Base-by-base conservation (phyloP, 768 basidiomycete genomes). In the Kwoniella botswanensis region DNA sequence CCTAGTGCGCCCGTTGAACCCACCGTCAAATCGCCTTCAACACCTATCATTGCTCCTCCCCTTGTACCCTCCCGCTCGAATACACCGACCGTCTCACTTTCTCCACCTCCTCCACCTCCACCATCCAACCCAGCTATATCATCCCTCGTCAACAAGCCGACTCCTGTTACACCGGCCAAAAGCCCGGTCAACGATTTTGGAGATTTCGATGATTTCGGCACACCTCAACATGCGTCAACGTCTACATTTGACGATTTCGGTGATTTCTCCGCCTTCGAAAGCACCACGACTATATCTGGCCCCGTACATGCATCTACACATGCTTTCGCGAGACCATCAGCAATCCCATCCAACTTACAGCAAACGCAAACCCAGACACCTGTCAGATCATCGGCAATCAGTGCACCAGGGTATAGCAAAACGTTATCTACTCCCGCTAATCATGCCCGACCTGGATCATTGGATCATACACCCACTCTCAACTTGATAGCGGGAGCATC, bases 121-220 rank as follows among this genome's bases (percentile, higher is more conserved):
- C 65, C 70, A 44, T 53, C 68, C 17, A 65, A 22, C 22, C 68
- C 79, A 24, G 72, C 55, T 10, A 61, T 29, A 26, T 90, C 74
- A 29, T 54, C 84, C 87, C 5, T 88, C 88, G 50, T 87, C 41
- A 41, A 18, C 54, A n/a, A n/a, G 50, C 53, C 61, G 21, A n/a
- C 61, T 61, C 55, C 73, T 17, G n/a, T 68, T 15, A 43, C 58
- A 15, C 66, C 57, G 11, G 43, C 26, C 5, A 60, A 65, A 24
- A 18, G 6, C 53, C 22, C 44, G 24, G 24, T 44, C 22, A 42
- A 24, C 26, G 73, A 71, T 55, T 78, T 79, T 53, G 79, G 72
- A 43, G 82, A 84, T 68, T 84, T 83, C 73, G 83, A 76, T 43
- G 82, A 83, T 61, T 83, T 83, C 62, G 73, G 75, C 11, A 77